Percentiles rank a stretch among this genome's conserved stretches.
Conservation (phyloP, 108 stramenopile genomes). For the Skeletonema grethae region DNA sequence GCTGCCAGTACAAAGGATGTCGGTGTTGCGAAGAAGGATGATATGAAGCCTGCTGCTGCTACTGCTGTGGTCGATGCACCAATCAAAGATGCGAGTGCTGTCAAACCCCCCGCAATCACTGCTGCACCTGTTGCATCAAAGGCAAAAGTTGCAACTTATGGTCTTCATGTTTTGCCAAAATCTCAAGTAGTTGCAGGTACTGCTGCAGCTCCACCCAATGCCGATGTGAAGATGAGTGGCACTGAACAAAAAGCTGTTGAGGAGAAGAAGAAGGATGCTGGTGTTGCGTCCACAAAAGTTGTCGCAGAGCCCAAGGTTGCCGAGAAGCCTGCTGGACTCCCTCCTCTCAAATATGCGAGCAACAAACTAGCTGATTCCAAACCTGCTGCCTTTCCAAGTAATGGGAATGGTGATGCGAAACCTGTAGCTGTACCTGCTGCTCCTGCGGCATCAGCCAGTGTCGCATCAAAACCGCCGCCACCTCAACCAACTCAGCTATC, state of each 20-base stretch:
- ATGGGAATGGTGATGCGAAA: not conserved
- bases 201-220: not conserved
- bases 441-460: not conserved
- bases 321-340: not conserved
- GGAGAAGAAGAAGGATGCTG: not conserved
- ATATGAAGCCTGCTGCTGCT: not conserved
- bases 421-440: not conserved
- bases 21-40: not conserved
- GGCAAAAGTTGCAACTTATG: not conserved
- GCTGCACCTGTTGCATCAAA: not conserved
- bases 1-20: not conserved
- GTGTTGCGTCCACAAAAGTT: not conserved
- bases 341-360: not conserved
- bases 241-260: not conserved
- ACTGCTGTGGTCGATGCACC: not conserved
- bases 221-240: not conserved
- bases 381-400: not conserved
- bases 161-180: too few relatives aligned
- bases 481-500: not conserved
- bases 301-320: not conserved
- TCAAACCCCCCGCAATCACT: not conserved
- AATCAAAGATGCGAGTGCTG: not conserved
- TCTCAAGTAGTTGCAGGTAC: too few relatives aligned
- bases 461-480: conserved; percentile 2
- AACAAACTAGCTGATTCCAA: not conserved